Evolutionary conservation across 805 yeast species (phyloP).

Genomic region (Yamadazyma endophytica): DNA sequence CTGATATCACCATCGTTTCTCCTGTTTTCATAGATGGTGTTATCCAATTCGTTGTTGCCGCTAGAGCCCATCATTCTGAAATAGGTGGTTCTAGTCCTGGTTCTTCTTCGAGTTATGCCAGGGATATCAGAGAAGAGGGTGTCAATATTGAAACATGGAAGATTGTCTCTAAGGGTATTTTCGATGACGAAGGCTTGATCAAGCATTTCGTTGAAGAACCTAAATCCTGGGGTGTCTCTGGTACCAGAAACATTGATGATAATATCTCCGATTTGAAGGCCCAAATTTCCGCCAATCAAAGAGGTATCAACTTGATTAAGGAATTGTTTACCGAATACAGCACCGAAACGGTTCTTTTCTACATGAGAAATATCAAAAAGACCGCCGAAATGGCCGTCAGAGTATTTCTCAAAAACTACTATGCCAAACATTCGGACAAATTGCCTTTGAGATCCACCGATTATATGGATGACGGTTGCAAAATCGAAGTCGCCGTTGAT

Average conservation of each 20-base stretch:
- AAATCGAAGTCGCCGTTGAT: conserved; percentile 14
- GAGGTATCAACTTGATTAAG: conserved; percentile 65
- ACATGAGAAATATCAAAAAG: conserved; percentile 78
- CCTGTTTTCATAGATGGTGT: conserved; percentile 17
- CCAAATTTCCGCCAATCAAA: conserved; percentile 81
- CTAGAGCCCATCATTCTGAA: conserved; percentile 22
- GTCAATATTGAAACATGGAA: conserved; percentile 17
- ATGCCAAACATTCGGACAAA: conserved; percentile 42
- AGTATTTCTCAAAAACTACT: conserved; percentile 15
- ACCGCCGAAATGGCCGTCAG: conserved; percentile 76
- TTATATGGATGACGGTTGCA: conserved; percentile 16
- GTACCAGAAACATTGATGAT: conserved; percentile 17
- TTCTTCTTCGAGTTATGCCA: conserved; percentile 15
- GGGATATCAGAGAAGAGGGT: conserved; percentile 18
- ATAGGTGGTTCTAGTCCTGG: conserved; percentile 20
- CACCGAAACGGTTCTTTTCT: conserved; percentile 53
- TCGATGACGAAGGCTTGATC: conserved; percentile 14
- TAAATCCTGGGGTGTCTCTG: conserved; percentile 15
- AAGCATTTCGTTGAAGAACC: conserved; percentile 15
- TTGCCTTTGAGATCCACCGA: conserved; percentile 15
- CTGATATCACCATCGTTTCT: conserved; percentile 44
- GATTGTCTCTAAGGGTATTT: conserved; percentile 13
- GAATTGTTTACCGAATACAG: conserved; percentile 59
- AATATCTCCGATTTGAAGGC: conserved; percentile 61
- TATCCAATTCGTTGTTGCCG: conserved; percentile 15